phyloP scores from a whole-genome alignment of 2,329 filamentous ascomycete species.

The Stemphylium vesicarium region DNA sequence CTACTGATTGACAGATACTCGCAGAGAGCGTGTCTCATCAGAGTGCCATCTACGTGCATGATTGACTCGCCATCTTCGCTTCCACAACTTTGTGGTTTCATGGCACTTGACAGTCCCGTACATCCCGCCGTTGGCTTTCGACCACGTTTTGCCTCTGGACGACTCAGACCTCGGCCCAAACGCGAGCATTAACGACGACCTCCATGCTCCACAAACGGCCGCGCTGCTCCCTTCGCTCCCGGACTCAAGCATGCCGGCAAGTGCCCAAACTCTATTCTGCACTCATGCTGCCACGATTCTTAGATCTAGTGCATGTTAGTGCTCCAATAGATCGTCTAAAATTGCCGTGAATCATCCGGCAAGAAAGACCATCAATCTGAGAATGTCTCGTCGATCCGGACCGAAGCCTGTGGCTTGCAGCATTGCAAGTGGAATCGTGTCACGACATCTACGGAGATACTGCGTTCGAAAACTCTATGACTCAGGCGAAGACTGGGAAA shows the following conservation, averaged over 20 bases:
- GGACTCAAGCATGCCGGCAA: conserved; percentile 16
- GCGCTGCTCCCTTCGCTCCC: conserved; percentile 11
- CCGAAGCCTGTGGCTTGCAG: neutral
- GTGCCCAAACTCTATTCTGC: conserved; percentile 23
- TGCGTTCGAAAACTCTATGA: conserved; percentile 7
- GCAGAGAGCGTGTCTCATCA: neutral
- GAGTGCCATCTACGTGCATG: neutral
- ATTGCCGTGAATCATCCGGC: conserved; percentile 21
- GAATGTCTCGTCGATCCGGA: conserved; percentile 15
- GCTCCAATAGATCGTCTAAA: conserved; percentile 20
- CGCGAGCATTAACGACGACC: neutral
- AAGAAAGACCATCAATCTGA: conserved; percentile 15
- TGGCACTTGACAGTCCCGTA: conserved; percentile 9
- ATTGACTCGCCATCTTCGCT: neutral
- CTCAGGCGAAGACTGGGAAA: conserved; percentile 5
- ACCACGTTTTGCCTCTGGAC: conserved; percentile 6
- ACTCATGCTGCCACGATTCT: conserved; percentile 11
- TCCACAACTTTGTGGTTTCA: neutral
- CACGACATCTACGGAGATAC: conserved; percentile 3
- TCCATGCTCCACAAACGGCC: conserved; percentile 22
- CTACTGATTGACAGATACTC: neutral
- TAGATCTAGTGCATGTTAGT: conserved; percentile 25
- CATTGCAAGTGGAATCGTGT: neutral
- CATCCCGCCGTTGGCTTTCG: neutral
- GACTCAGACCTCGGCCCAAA: conserved; percentile 4